These are phyloP conservation scores for Aspergillus wentii DNA, from an alignment of 495 filamentous ascomycete species.

Conservation along the genomic window DNA sequence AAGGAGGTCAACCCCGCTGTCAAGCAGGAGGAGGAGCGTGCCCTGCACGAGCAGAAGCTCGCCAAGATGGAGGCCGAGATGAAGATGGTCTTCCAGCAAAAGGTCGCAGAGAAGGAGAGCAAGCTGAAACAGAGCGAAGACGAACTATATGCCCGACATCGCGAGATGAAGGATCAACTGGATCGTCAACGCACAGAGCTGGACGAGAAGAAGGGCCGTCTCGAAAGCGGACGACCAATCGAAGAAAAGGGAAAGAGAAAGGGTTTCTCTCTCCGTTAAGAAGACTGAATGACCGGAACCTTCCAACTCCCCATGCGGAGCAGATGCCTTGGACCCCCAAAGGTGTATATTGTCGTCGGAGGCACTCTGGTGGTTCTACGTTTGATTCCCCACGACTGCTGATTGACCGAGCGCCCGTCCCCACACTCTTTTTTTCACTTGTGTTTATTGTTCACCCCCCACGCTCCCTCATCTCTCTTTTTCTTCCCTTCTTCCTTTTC, in stretches of 20 bases:
- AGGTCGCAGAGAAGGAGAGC: conserved; percentile 98
- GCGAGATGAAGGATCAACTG: conserved; percentile 99
- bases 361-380: conserved; percentile 17
- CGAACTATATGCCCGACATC: conserved; percentile 93
- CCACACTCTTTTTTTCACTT: conserved; percentile 26
- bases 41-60: conserved; percentile 97
- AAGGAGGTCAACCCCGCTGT: conserved; percentile 99
- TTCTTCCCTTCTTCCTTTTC: conserved; percentile 10
- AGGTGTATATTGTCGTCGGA: conserved; percentile 20
- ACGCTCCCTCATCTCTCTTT: conserved; percentile 34
- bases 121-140: conserved; percentile 99
- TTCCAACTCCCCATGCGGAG: conserved; percentile 12
- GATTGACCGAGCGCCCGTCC: conserved; percentile 26
- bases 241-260: conserved; percentile 93
- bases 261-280: conserved; percentile 95
- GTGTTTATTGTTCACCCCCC: conserved; percentile 29
- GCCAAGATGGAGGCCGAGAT: conserved; percentile 99
- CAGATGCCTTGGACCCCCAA: conserved; percentile 19
- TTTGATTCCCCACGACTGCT: conserved; percentile 25
- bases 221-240: conserved; percentile 91
- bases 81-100: conserved; percentile 99
- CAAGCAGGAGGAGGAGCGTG: conserved; percentile 98
- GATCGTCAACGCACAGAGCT: conserved; percentile 90
- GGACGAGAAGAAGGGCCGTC: conserved; percentile 91
- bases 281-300: conserved; percentile 8